Evolutionary conservation across 1,139 yeast genomes (phyloP), one percentile per base, ranked within the genome.

Genomic region (Yamadazyma triangularis): DNA sequence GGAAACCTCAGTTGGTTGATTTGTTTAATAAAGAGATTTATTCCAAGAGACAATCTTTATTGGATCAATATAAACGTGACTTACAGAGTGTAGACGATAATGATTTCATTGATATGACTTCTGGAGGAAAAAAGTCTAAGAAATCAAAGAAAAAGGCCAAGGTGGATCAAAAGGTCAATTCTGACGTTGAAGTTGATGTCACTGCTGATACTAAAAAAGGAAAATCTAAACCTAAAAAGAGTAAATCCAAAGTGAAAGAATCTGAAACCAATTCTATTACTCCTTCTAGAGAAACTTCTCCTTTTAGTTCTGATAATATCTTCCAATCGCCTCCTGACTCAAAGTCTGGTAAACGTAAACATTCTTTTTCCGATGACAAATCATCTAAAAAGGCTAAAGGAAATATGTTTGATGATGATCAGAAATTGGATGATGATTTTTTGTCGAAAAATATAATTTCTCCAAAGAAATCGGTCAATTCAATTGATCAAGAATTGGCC

Each of bases 1-100:
- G 77, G 48, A 87, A 87, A 53, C 56, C 71, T 4, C 75, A 72
- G 8, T 61, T 84, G 35, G 56, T 85, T 7, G 61, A 60, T 12
- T 49, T 81, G 4, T 84, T 79, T 50, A 56, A 66, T 12, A 50
- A 58, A 3, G 51, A 74, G n/a, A 60, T 84, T 27, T 49, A 52
- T 9, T 67, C 75, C 1, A 54, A 59, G 9, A 58, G 74, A 2
- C 45, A 48, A 0, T 40, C 48, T 25, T 47, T 72, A 24, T 49
- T 69, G 29, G 44, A 38, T 8, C 42, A 41, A 9, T 42, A 41
- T 33, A 38, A 41, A 23, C 30, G 8, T 42, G 45, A 5, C 26
- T 38, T 4, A 30, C 34, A 13, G 53, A 48, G 25, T 46, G 51
- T 8, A 51, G 48, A 24, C n/a, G 59, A 51, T 27, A 49, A 46